phyloP scores from a whole-genome alignment of 345 rosid species.

The Arabis hirsuta region DNA sequence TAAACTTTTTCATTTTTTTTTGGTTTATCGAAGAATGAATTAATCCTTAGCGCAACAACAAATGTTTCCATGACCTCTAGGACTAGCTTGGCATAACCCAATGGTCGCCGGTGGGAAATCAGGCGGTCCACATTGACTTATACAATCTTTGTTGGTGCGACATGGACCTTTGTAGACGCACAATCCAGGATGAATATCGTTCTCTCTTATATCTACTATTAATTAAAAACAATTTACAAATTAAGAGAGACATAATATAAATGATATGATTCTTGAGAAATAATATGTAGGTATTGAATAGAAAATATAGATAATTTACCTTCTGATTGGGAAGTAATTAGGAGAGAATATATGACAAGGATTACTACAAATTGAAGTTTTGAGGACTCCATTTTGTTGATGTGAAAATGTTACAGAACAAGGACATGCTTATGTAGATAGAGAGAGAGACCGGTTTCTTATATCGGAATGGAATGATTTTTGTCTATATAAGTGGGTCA shows the following conservation, averaged over 20 bases:
- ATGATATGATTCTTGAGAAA: background rate
- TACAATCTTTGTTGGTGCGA: conserved; percentile 11
- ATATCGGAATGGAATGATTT: background rate
- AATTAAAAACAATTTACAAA: background rate
- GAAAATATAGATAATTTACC: conserved; percentile 1
- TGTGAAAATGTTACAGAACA: conserved; percentile 1
- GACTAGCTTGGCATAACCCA: conserved; percentile 31
- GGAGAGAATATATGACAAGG: conserved; percentile 18
- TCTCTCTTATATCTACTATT: conserved; percentile 16
- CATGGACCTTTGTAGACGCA: conserved; percentile 27
- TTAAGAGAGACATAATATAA: background rate
- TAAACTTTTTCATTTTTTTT: too few relatives aligned
- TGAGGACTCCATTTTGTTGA: conserved; percentile 34
- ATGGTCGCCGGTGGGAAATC: conserved; percentile 6
- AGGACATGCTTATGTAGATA: background rate
- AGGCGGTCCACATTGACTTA: conserved; percentile 29
- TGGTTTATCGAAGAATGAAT: too few relatives aligned
- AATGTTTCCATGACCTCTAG: conserved; percentile 36
- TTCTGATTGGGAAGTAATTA: conserved; percentile 22
- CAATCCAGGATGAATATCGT: background rate
- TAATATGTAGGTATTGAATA: background rate
- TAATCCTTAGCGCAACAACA: conserved; percentile 36
- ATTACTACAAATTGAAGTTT: conserved; percentile 23
- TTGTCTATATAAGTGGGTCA: background rate
- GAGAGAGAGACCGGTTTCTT: background rate